Percentiles rank a stretch among this genome's conserved stretches.
phyloP scores from a whole-genome alignment of 495 filamentous ascomycete species.

The Polyplosphaeria fusca region DNA sequence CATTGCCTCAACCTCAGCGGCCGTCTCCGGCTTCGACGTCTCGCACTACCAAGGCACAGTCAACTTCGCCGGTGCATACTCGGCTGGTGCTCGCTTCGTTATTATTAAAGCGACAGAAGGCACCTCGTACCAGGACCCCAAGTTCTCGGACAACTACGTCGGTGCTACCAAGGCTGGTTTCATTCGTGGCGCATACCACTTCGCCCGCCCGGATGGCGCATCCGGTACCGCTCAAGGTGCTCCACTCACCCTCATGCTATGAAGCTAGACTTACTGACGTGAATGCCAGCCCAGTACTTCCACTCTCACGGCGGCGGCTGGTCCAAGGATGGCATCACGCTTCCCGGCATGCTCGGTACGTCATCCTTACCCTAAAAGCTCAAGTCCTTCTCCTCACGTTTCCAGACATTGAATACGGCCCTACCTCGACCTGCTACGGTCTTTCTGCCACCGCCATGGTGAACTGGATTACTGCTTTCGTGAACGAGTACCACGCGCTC shows the following conservation, averaged over 20 bases:
- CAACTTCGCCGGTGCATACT: constrained; percentile 56
- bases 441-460: constrained; percentile 54
- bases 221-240: constrained; percentile 49
- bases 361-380: too few species aligned
- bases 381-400: too few species aligned
- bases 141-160: constrained; percentile 55
- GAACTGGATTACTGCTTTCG: constrained; percentile 59
- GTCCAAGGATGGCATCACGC: constrained; percentile 58
- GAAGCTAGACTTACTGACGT: not conserved
- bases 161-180: constrained; percentile 55
- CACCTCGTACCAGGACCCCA: constrained; percentile 51
- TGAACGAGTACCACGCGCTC: constrained; percentile 51
- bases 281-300: constrained; percentile 51
- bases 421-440: constrained; percentile 51
- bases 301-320: constrained; percentile 61
- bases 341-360: constrained; percentile 58
- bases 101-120: constrained; percentile 70
- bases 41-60: constrained; percentile 59
- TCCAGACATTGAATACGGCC: constrained; percentile 55
- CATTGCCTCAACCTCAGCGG: constrained; percentile 13
- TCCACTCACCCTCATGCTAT: not conserved
- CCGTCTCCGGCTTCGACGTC: constrained; percentile 64
- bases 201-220: constrained; percentile 53
- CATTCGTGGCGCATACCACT: constrained; percentile 64
- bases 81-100: constrained; percentile 60